phyloP scores from a whole-genome alignment of 768 basidiomycete genomes.

The Boletus vinaceobasis region DNA sequence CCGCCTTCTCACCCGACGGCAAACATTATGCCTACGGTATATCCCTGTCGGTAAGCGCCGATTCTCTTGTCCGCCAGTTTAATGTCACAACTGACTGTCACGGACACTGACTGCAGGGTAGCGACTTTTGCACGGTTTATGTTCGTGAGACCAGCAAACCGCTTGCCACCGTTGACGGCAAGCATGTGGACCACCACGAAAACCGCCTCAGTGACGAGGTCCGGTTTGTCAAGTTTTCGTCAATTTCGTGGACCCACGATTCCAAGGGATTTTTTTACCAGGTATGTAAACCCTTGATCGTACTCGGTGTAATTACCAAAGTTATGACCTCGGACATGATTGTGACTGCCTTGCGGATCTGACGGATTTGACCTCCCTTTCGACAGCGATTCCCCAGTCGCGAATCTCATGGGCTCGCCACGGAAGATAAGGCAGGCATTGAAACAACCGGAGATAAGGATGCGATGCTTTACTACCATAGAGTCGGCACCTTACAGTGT shows the following conservation, averaged over 20 bases:
- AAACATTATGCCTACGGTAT: conserved; percentile 77
- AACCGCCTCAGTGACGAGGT: conserved; percentile 62
- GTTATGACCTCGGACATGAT: neutral
- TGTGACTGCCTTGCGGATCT: neutral
- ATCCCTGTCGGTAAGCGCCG: conserved; percentile 56
- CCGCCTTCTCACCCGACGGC: conserved; percentile 62
- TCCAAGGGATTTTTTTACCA: conserved; percentile 86
- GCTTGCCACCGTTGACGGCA: conserved; percentile 40
- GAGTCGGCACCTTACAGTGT: conserved; percentile 69
- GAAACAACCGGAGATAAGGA: conserved; percentile 61
- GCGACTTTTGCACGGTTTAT: conserved; percentile 69
- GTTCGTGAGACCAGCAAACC: conserved; percentile 61
- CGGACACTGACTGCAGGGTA: conserved; percentile 46
- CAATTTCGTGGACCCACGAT: conserved; percentile 71
- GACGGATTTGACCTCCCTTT: conserved; percentile 1
- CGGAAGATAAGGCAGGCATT: conserved; percentile 52
- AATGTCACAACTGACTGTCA: neutral
- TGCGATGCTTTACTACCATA: conserved; percentile 77
- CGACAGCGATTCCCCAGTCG: conserved; percentile 55
- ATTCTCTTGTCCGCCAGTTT: neutral
- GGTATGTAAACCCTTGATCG: conserved; percentile 25
- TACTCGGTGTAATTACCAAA: neutral
- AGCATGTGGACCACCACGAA: conserved; percentile 42
- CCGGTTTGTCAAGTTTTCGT: conserved; percentile 74
- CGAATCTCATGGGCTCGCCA: conserved; percentile 41